Evolutionary conservation across 2,329 filamentous ascomycete genomes (phyloP), one percentile per base, ranked within the genome.

Genomic region (Diaporthe sp.): DNA sequence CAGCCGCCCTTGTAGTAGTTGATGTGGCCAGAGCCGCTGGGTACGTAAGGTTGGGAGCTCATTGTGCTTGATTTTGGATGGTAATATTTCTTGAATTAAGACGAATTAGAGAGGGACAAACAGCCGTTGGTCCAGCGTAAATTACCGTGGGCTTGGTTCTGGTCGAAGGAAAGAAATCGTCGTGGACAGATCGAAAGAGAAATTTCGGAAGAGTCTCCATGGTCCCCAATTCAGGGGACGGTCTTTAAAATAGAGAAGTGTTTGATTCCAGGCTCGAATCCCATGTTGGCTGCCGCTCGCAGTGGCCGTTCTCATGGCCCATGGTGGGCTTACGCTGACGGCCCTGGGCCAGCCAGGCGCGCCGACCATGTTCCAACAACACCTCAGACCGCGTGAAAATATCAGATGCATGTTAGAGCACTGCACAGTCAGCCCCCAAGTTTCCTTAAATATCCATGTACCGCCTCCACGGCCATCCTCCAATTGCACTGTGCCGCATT

Each of bases 1-100:
- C 63, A 66, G 13, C 63, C 63, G 32, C 63, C 44, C 3, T 51
- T 66, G 30, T 66, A 66, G 30, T 66, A 66, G 15, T 66, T 66
- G 44, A 51, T 51, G 44, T 27, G 44, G 30, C 32, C 27, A 1
- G 63, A 13, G 32, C 63, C 63, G 35, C 30, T 66, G 4, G 63
- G 63, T 0, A 66, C 22, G 10, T 37, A 50, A 3, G 61, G 22
- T 27, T 66, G 44, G 22, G 30, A 27, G 44, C 32, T 66, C 63
- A 66, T 66, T 37, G 0, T 66, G 12, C 22, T 37, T 19, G 63
- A 3, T 25, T 19, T 4, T 12, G 8, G 25, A 13, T 42, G 1
- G 30, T 7, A 22, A 30, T 35, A 17, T 39, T 7, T 30, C 22
- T 4, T 30, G 19, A n/a, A 15, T 1, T 12, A 8, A 1, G 0